Evolutionary conservation across 108 stramenopile genomes (phyloP), one percentile per base, ranked within the genome.

Genomic region (Skeletonema marinoi): DNA sequence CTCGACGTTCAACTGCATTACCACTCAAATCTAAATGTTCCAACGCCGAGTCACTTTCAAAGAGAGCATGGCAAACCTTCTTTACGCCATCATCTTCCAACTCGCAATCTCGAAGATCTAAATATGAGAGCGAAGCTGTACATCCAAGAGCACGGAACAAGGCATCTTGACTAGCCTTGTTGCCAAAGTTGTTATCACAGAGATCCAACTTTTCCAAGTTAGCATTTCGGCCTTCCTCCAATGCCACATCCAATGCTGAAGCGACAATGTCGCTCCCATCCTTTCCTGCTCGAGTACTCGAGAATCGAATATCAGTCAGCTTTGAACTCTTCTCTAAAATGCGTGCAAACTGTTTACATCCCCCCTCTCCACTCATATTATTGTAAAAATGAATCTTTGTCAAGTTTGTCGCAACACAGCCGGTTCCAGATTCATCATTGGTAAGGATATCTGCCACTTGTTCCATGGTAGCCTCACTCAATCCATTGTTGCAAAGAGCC

Each of bases 321-420:
- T 68, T 63, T 11, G 68, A 75, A 46, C 84, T 78, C 25, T 82
- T 66, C 16, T 80, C 80, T 29, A 85, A 42, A 64, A 88, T 82
- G 17, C 84, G 77, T 58, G 77, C 72, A 44, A 85, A 79, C 30
- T 78, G 67, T 68, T 63, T 83, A 60, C 84, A 68, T 50, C 87
- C 87, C 12, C 50, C 81, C n/a, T 73, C 80, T 17, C 87, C 87
- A 76, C 84, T 85, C 87, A 88, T 88, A 46, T 88, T 88, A 44
- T 85, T 83, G 65, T 74, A 85, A 64, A 88, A 85, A 64, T 85
- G 87, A 62, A 88, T 64, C 62, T 73, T 82, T 31, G 64, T 85
- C 72, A 87, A 38, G 3, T 75, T 87, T 9, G 65, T 54, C 16
- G 82, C 82, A 75, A 70, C 73, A 38, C 80, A 84, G 6, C 73